Evolutionary conservation across 1,284 basidiomycete species (phyloP).

Genomic region (Ustilago esculenta): DNA sequence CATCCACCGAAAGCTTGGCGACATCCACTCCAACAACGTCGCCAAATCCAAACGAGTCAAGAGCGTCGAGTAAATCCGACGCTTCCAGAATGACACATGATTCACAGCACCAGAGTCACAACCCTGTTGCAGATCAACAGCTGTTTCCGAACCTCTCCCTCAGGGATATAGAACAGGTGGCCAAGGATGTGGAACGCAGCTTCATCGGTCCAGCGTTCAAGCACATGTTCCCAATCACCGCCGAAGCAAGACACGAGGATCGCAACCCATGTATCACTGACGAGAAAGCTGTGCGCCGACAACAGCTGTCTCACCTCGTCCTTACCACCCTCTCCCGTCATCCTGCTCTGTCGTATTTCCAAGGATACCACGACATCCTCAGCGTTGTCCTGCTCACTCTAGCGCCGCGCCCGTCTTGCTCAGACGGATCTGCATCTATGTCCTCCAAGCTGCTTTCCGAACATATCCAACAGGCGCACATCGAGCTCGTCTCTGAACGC

Average conservation of each 20-base stretch:
- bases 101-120: too few species aligned
- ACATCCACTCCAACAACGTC: slow-evolving; percentile 1
- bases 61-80: not conserved
- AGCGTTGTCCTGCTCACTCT: slow-evolving; percentile 83
- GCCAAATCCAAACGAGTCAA: not conserved
- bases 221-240: not conserved
- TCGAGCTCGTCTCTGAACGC: slow-evolving; percentile 69
- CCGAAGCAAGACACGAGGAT: not conserved
- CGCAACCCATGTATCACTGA: not conserved
- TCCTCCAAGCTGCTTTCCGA: slow-evolving; percentile 1
- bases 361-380: slow-evolving; percentile 93
- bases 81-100: not conserved
- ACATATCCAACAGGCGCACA: slow-evolving; percentile 2
- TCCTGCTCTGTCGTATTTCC: slow-evolving; percentile 78
- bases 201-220: slow-evolving; percentile 53
- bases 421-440: not conserved
- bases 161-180: slow-evolving; percentile 60
- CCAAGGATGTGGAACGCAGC: slow-evolving; percentile 62
- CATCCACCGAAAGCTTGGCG: not conserved
- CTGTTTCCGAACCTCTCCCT: slow-evolving; percentile 14
- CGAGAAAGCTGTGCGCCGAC: slow-evolving; percentile 20
- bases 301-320: slow-evolving; percentile 52
- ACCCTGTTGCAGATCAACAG: not conserved
- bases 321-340: slow-evolving; percentile 78
- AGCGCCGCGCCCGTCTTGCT: not conserved